These are phyloP conservation scores for Penicillium antarcticum DNA, from an alignment of 495 filamentous ascomycete genomes.

Conservation along the genomic window DNA sequence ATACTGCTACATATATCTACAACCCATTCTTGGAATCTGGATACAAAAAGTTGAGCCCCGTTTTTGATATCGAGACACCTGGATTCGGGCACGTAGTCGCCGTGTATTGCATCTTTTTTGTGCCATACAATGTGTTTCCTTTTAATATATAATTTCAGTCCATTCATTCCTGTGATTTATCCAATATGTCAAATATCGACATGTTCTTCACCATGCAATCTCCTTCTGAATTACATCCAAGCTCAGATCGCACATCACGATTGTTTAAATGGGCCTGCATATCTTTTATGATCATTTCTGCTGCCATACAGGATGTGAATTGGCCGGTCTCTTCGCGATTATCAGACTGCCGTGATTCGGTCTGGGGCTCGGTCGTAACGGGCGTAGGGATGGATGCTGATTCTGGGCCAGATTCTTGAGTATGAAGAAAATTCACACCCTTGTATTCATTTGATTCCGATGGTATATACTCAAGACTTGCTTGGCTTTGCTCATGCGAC, in stretches of 20 bases:
- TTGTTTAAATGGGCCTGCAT: conserved; percentile 26
- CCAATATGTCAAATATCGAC: conserved; percentile 38
- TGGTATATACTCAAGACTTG: not conserved
- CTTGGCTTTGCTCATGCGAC: conserved; percentile 1
- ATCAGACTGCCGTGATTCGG: too few species aligned
- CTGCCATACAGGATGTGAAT: conserved; percentile 23
- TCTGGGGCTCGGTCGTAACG: not conserved
- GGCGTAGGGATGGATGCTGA: not conserved
- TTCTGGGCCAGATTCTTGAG: not conserved
- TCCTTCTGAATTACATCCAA: conserved; percentile 34
- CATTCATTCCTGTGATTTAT: conserved; percentile 15
- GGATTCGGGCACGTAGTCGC: too few species aligned
- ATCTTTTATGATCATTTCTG: conserved; percentile 24
- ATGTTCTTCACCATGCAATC: conserved; percentile 41
- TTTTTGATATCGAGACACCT: too few species aligned
- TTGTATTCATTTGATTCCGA: not conserved
- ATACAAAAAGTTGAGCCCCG: too few species aligned
- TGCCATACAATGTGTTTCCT: too few species aligned
- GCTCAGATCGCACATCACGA: conserved; percentile 35
- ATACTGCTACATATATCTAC: too few species aligned
- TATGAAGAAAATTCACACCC: not conserved
- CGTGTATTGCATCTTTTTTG: too few species aligned
- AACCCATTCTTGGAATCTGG: too few species aligned
- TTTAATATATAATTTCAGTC: too few species aligned
- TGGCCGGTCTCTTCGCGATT: conserved; percentile 4